Evolutionary conservation across 2,329 filamentous ascomycete genomes (phyloP), one percentile per base, ranked within the genome.

Genomic region (Sclerotiophoma versabilis): DNA sequence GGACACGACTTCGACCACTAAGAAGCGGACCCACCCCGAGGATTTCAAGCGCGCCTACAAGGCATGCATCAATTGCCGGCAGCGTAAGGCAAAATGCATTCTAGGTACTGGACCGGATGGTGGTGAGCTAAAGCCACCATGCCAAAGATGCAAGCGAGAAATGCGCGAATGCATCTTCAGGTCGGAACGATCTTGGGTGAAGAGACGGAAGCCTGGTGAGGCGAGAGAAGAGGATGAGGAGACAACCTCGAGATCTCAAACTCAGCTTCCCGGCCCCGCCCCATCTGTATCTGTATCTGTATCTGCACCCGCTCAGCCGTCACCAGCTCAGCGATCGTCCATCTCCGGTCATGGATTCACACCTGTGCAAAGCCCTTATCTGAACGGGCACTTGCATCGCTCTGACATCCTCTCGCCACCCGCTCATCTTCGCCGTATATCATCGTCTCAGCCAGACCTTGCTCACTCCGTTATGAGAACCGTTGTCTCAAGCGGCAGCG

Each of bases 41-140:
- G 71, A 79, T 45, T 81, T 80, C 65, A 79, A 82, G 68, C 80
- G 80, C 56, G 80, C 80, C 30, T 83, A 83, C 77, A 83, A 83
- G 68, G 81, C 81, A 19, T 83, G 81, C 65, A 77, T 82, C 52
- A 77, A 80, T 52, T 83, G 80, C 62, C 79, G 80, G 44, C 77
- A 81, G 60, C 75, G 80, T 46, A 83, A 83, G 69, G 79, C 80
- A 44, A 82, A 80, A 68, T 83, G 81, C 59, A 80, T 82, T 32
- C 66, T 82, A 22, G 76, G 76, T 10, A 76, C 74, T 4, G 67
- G 76, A 4, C 76, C 74, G 2, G 71, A 76, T 49, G 73, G 71
- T 30, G 75, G 75, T 53, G 78, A 79, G 22, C 66, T 75, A 38
- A 74, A 74, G 57, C 71, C 73, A 10, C 74, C 80, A 26, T 83